phyloP scores from a whole-genome alignment of 352 stramenopile species.

The Phytophthora pluvialis region DNA sequence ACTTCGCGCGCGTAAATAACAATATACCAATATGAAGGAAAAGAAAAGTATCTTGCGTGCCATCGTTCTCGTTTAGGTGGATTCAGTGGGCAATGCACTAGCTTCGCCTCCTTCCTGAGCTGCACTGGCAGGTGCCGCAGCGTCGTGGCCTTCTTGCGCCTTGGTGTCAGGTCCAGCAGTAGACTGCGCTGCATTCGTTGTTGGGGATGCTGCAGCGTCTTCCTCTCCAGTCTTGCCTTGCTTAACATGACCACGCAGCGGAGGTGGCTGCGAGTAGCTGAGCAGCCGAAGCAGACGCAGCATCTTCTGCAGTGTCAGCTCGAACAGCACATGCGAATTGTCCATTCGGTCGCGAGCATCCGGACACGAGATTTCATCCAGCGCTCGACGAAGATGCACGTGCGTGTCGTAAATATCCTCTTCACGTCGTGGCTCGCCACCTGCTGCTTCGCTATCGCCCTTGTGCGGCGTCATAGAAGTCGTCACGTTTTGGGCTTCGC shows the following conservation, averaged over 20 bases:
- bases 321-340: slow-evolving; percentile 84
- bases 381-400: slow-evolving; percentile 66
- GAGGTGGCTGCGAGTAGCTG: slow-evolving; percentile 67
- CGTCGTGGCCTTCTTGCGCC: slow-evolving; percentile 24
- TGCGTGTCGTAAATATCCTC: slow-evolving; percentile 72
- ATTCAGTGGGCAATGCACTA: slow-evolving; percentile 12
- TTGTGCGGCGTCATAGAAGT: slow-evolving; percentile 1
- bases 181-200: slow-evolving; percentile 13
- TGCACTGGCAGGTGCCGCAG: not conserved
- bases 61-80: slow-evolving; percentile 10
- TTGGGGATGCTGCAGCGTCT: slow-evolving; percentile 1
- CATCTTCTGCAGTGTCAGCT: slow-evolving; percentile 77
- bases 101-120: slow-evolving; percentile 19
- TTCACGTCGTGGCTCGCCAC: slow-evolving; percentile 16
- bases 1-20: slow-evolving; percentile 14
- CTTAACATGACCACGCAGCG: slow-evolving; percentile 5
- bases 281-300: slow-evolving; percentile 73
- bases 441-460: slow-evolving; percentile 15
- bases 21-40: slow-evolving; percentile 29
- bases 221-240: slow-evolving; percentile 12
- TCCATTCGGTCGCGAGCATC: slow-evolving; percentile 78
- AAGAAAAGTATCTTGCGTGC: slow-evolving; percentile 11
- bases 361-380: slow-evolving; percentile 69
- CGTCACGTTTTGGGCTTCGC: slow-evolving; percentile 5
- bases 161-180: slow-evolving; percentile 18